A percentile compares a stretch with the other conserved stretches of the same genome.
phyloP scores from a whole-genome alignment of 257 asterid genomes.

The Solanum piurae region DNA sequence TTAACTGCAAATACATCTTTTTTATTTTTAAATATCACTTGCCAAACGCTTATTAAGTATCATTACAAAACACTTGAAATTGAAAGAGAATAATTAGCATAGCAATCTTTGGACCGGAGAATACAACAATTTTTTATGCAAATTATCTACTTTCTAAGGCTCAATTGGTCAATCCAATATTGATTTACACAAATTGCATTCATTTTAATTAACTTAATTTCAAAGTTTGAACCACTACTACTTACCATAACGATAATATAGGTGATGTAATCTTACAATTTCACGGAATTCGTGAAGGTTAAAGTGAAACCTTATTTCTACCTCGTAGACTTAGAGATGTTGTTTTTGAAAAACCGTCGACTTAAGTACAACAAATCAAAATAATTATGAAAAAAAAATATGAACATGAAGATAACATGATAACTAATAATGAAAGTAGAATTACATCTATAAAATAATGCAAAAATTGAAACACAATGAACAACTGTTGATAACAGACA shows the following conservation, averaged over 20 bases:
- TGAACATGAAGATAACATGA: neutral
- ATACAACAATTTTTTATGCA: neutral
- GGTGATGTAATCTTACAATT: neutral
- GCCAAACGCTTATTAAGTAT: neutral
- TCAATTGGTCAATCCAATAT: neutral
- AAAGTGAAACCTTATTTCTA: neutral
- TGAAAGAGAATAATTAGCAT: neutral
- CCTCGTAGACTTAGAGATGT: neutral
- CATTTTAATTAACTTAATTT: no score
- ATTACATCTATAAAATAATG: no score
- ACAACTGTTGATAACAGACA: neutral
- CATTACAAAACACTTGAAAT: neutral
- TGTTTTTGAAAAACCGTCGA: neutral
- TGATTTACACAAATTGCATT: neutral
- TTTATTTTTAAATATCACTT: no score
- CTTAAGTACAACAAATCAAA: no score
- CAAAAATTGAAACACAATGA: no score
- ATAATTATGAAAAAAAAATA: no score
- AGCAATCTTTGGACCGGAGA: neutral
- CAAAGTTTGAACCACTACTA: no score
- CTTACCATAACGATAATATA: no score
- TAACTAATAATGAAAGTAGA: neutral
- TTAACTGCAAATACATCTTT: neutral
- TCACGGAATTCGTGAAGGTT: neutral
- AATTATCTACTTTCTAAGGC: neutral